A percentile compares a stretch with the other conserved stretches of the same genome.
These are phyloP conservation scores for Elongisporangium anandrum DNA, from an alignment of 352 stramenopile genomes.

Conservation along the genomic window DNA sequence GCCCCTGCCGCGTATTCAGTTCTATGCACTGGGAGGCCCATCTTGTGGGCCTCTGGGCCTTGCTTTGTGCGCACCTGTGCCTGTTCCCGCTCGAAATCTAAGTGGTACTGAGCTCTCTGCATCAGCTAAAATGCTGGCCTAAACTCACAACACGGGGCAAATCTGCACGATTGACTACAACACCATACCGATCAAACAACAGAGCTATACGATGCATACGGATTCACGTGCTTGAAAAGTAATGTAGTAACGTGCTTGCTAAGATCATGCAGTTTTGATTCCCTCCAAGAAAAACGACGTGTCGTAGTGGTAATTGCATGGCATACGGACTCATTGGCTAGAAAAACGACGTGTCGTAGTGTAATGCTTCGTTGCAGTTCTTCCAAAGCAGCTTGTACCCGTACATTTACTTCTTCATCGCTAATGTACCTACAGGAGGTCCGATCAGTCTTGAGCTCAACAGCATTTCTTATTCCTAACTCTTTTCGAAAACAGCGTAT, in stretches of 20 bases:
- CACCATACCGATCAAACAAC: neutral
- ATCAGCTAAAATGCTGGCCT: neutral
- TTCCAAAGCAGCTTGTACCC: neutral
- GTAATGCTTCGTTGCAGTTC: neutral
- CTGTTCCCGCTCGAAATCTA: neutral
- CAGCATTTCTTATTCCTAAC: too few relatives aligned
- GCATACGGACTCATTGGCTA: neutral
- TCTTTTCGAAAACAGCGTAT: neutral
- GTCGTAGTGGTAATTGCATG: neutral
- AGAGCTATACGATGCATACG: neutral
- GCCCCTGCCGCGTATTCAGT: neutral
- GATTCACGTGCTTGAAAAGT: neutral
- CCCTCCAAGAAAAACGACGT: neutral
- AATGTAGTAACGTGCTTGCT: neutral
- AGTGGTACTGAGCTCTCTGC: neutral
- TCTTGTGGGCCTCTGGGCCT: neutral
- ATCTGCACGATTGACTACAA: neutral
- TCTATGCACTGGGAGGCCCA: neutral
- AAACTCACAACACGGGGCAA: neutral
- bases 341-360: neutral
- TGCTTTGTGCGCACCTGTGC: neutral
- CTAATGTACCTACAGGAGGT: neutral
- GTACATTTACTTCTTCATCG: neutral
- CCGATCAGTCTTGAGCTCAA: neutral
- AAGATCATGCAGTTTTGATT: neutral